These are phyloP conservation scores for Reutealis trisperma DNA, from an alignment of 345 rosid genomes.

Conservation along the genomic window DNA sequence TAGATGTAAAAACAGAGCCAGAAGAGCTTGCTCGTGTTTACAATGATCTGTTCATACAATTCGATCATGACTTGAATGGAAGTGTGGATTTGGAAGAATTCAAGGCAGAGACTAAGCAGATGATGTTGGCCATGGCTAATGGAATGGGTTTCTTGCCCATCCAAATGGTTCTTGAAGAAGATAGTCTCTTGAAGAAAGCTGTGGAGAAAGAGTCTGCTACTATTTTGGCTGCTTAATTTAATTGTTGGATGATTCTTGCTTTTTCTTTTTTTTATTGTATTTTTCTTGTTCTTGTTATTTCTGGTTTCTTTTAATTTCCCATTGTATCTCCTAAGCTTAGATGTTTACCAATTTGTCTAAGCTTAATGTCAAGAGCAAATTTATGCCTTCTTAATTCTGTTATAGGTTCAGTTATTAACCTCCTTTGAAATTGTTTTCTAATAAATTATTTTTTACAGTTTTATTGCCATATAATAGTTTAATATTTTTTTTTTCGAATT, in stretches of 20 bases:
- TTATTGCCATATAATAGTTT: no score
- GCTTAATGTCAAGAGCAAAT: no score
- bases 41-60: conserved; percentile 33
- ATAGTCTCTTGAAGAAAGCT: conserved; percentile 48
- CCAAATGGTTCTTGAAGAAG: conserved; percentile 53
- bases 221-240: conserved; percentile 1
- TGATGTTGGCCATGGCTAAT: conserved; percentile 51
- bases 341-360: no score
- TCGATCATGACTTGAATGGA: conserved; percentile 46
- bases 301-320: no score
- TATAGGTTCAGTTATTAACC: no score
- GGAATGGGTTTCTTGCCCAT: conserved; percentile 54
- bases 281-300: neutral
- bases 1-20: conserved; percentile 33
- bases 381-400: no score
- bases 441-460: no score
- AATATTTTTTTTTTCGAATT: no score
- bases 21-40: conserved; percentile 31
- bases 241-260: neutral
- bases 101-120: conserved; percentile 44
- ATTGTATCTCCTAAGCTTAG: no score
- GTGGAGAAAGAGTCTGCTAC: conserved; percentile 41
- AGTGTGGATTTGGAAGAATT: conserved; percentile 46
- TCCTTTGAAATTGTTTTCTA: no score
- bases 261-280: neutral